Conservation (phyloP, 805 yeast species). For the Myxozyma melibiosi region DNA sequence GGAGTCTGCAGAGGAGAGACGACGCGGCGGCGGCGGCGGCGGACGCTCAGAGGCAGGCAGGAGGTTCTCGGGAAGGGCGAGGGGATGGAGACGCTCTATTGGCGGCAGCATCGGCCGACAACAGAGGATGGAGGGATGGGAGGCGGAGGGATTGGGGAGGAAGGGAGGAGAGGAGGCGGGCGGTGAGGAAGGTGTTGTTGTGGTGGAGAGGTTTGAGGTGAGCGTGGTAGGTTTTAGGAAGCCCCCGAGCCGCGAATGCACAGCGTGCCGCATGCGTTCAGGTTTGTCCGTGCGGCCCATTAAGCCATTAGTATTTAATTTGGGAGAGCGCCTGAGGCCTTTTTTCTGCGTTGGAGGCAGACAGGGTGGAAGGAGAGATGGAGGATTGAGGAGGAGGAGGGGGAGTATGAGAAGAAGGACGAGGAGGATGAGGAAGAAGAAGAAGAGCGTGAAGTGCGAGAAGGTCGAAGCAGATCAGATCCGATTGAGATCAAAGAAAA, state of each 20-base stretch:
- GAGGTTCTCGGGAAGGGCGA: constrained; percentile 10
- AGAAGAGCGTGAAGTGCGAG: too few species aligned
- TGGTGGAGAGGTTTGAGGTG: background rate
- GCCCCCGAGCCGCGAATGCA: background rate
- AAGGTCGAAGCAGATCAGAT: too few species aligned
- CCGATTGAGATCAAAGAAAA: too few species aligned
- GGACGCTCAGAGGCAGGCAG: background rate
- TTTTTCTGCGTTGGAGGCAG: too few species aligned
- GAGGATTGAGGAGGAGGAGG: too few species aligned
- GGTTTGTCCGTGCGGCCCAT: background rate
- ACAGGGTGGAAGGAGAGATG: too few species aligned
- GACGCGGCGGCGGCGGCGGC: background rate
- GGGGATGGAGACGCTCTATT: constrained; percentile 16
- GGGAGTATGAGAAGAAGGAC: too few species aligned
- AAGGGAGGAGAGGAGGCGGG: background rate
- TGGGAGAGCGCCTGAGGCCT: too few species aligned
- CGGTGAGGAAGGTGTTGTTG: background rate
- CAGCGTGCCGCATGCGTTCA: background rate
- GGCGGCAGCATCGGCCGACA: constrained; percentile 8
- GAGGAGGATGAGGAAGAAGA: too few species aligned
- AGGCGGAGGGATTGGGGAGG: background rate
- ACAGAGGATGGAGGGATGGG: background rate
- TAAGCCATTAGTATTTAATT: too few species aligned
- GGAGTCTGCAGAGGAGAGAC: background rate
- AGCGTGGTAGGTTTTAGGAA: background rate